phyloP scores from a whole-genome alignment of 805 yeast genomes.

The Myxozyma vanderwaltii region DNA sequence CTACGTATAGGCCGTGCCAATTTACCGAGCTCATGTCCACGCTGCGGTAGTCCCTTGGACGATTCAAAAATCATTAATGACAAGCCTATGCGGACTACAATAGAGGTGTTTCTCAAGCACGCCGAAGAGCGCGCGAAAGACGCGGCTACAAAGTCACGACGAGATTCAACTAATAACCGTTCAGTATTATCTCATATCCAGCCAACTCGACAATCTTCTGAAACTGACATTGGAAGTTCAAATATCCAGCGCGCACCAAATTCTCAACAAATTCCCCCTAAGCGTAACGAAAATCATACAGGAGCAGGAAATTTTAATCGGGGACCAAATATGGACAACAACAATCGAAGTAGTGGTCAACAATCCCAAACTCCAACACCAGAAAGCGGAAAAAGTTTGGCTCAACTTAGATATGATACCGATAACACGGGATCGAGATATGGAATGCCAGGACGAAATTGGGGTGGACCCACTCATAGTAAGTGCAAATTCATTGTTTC shows the following conservation, averaged over 20 bases:
- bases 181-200: not conserved
- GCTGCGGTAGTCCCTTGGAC: conserved; percentile 20
- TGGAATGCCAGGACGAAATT: not conserved
- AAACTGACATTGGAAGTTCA: not conserved
- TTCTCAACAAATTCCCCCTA: not conserved
- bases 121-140: conserved; percentile 30
- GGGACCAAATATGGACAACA: not conserved
- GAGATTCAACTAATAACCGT: not conserved
- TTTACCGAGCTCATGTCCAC: conserved; percentile 19
- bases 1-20: conserved; percentile 17
- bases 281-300: not conserved
- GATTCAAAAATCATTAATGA: conserved; percentile 16
- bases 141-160: not conserved
- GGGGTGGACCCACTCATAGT: not conserved
- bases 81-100: conserved; percentile 26
- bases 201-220: not conserved
- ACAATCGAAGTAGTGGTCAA: not conserved
- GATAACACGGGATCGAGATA: not conserved
- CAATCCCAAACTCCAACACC: not conserved
- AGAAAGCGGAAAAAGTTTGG: not conserved
- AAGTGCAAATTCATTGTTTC: not conserved
- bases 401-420: not conserved
- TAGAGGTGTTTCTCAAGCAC: conserved; percentile 29
- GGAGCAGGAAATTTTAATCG: not conserved
- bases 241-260: not conserved